phyloP scores from a whole-genome alignment of 805 yeast species.

The Candida berthetii region DNA sequence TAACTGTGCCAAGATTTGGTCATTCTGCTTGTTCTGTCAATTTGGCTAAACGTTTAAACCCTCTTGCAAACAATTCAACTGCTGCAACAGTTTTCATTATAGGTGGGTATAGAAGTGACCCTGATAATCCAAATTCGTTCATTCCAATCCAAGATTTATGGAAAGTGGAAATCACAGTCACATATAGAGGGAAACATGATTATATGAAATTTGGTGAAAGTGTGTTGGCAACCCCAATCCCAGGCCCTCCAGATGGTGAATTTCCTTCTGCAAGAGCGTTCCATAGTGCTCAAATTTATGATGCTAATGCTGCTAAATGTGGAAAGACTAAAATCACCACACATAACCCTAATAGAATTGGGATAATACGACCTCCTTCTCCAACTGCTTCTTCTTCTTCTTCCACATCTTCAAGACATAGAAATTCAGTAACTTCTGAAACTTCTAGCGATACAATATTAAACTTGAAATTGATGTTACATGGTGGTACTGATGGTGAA shows the following conservation, averaged over 20 bases:
- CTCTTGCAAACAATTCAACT: background rate
- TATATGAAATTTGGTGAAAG: conserved; percentile 30
- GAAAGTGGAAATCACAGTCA: conserved; percentile 32
- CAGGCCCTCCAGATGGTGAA: conserved; percentile 5
- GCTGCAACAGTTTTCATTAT: conserved; percentile 31
- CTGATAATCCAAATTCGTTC: conserved; percentile 17
- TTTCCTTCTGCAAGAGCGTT: conserved; percentile 32
- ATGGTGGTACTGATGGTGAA: conserved; percentile 31
- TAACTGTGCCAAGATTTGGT: conserved; percentile 32
- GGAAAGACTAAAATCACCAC: background rate
- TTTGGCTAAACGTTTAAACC: conserved; percentile 2
- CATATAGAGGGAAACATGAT: conserved; percentile 26
- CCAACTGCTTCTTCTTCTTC: no score
- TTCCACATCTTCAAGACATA: conserved; percentile 1
- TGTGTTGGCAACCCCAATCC: conserved; percentile 26
- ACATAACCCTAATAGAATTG: background rate
- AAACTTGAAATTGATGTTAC: conserved; percentile 20
- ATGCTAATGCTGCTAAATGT: conserved; percentile 9
- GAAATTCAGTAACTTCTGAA: background rate
- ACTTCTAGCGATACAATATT: background rate
- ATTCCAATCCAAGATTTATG: conserved; percentile 34
- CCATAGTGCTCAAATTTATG: conserved; percentile 22
- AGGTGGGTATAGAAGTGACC: conserved; percentile 40
- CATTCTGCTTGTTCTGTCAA: conserved; percentile 27
- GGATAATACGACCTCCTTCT: conserved; percentile 2